Percentiles rank a stretch among this genome's conserved stretches.
Conservation (phyloP, 176 grass and related monocot genomes). For the Areca catechu region DNA sequence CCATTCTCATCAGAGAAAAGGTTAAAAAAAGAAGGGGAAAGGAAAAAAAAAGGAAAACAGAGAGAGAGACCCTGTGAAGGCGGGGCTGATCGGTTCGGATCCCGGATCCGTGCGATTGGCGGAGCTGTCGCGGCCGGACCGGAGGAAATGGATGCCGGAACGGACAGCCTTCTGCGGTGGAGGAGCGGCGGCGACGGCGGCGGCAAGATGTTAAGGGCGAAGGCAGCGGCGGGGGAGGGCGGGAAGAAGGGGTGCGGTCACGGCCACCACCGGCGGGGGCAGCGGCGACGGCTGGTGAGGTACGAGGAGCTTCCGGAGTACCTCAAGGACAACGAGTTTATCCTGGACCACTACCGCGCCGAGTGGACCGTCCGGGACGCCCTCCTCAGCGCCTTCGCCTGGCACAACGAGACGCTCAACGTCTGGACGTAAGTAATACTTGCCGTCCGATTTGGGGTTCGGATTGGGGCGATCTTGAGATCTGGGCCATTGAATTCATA, state of each 20-base stretch:
- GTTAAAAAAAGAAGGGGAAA: too few relatives aligned
- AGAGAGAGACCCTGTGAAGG: too few relatives aligned
- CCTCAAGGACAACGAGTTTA: slow-evolving; percentile 93
- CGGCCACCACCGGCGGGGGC: slow-evolving; percentile 12
- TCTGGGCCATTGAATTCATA: not conserved
- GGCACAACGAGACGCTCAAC: slow-evolving; percentile 99
- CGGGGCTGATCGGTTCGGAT: too few relatives aligned
- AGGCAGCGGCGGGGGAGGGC: slow-evolving; percentile 20
- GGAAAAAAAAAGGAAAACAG: too few relatives aligned
- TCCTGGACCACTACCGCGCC: slow-evolving; percentile 66
- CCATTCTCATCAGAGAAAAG: too few relatives aligned
- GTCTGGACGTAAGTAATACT: slow-evolving; percentile 67
- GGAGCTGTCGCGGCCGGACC: too few relatives aligned
- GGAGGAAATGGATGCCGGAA: too few relatives aligned
- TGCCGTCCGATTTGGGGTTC: not conserved
- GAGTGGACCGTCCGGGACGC: slow-evolving; percentile 86
- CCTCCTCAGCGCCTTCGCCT: slow-evolving; percentile 86
- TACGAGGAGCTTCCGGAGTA: slow-evolving; percentile 94
- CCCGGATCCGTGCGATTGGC: too few relatives aligned
- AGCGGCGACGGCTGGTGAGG: slow-evolving; percentile 34
- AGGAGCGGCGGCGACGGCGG: too few relatives aligned
- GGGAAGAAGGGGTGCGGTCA: not conserved
- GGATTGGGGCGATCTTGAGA: not conserved
- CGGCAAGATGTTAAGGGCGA: too few relatives aligned
- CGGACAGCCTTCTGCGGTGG: too few relatives aligned